These are phyloP conservation scores for Suillus luteus DNA, from an alignment of 768 basidiomycete species.

Conservation along the genomic window DNA sequence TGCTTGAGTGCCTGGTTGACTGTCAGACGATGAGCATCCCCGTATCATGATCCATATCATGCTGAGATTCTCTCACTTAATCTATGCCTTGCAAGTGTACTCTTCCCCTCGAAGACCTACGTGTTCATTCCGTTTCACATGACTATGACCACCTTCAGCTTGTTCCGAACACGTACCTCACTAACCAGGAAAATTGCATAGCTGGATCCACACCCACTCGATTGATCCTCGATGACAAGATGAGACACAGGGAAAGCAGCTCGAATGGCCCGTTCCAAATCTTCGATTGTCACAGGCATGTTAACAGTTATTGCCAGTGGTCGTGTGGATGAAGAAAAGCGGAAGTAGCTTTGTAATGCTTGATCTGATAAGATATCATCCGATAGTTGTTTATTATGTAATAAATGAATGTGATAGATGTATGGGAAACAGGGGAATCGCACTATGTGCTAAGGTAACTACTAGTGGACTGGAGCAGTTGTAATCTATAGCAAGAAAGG, in stretches of 20 bases:
- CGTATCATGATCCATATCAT: conserved; percentile 1
- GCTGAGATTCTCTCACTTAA: conserved; percentile 47
- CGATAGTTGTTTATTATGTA: background rate
- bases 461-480: too few species aligned
- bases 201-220: conserved; percentile 80
- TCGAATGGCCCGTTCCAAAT: conserved; percentile 65
- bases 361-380: conserved; percentile 31
- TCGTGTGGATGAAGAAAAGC: conserved; percentile 16
- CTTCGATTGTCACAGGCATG: conserved; percentile 63
- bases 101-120: conserved; percentile 77
- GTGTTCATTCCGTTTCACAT: background rate
- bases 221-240: conserved; percentile 75
- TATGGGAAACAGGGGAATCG: too few species aligned
- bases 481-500: too few species aligned
- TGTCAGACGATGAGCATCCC: conserved; percentile 30
- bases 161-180: conserved; percentile 46
- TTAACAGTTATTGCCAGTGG: background rate
- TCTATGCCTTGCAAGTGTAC: conserved; percentile 75
- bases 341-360: conserved; percentile 6
- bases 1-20: conserved; percentile 78
- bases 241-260: conserved; percentile 63
- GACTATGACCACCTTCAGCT: conserved; percentile 1
- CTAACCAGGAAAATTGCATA: conserved; percentile 78
- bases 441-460: too few species aligned
- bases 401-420: too few species aligned